Conservation (phyloP, 2,329 filamentous ascomycete species). For the Cytospora mali region DNA sequence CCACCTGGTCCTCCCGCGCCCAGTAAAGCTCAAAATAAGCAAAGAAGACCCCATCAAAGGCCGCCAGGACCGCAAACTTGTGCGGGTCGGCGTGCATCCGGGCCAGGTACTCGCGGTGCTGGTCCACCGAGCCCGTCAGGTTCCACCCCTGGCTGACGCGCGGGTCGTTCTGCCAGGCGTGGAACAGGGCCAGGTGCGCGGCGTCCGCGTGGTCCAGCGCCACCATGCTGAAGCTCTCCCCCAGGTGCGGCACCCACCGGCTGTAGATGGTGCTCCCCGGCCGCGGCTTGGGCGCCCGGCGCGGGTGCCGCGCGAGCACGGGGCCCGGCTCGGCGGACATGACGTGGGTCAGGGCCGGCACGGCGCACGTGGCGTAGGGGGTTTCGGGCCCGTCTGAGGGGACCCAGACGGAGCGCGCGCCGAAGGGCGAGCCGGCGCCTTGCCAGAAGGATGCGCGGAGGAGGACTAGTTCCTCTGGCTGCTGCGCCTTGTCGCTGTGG, state of each 20-base stretch:
- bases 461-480: conserved; percentile 41
- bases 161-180: conserved; percentile 82
- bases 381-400: conserved; percentile 46
- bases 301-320: conserved; percentile 62
- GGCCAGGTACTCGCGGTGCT: conserved; percentile 72
- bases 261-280: conserved; percentile 75
- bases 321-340: conserved; percentile 41
- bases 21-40: conserved; percentile 83
- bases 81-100: conserved; percentile 72
- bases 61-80: conserved; percentile 68
- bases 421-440: conserved; percentile 68
- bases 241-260: conserved; percentile 74
- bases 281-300: conserved; percentile 70
- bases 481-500: conserved; percentile 34
- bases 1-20: conserved; percentile 63
- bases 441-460: conserved; percentile 68
- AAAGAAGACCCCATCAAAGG: conserved; percentile 71
- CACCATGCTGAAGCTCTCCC: conserved; percentile 78
- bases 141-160: conserved; percentile 81
- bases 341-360: conserved; percentile 52
- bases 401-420: conserved; percentile 64
- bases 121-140: conserved; percentile 72
- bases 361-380: conserved; percentile 45
- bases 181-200: conserved; percentile 70
- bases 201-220: conserved; percentile 67